A percentile compares a stretch with the other conserved stretches of the same genome.
Conservation (phyloP, 352 stramenopile genomes). For the Proteromonas lacertae region DNA sequence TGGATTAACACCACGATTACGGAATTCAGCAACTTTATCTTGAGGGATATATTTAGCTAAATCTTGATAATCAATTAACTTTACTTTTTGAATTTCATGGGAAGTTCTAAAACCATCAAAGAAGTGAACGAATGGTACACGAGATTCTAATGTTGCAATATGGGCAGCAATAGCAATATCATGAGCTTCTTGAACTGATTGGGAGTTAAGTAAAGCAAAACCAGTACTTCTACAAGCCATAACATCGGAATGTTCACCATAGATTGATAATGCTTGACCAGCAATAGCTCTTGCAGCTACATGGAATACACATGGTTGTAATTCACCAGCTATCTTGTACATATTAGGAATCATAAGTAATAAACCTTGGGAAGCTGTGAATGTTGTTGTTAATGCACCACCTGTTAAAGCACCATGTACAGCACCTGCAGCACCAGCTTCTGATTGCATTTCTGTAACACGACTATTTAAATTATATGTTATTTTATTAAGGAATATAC, state of each 20-base stretch:
- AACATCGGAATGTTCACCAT: slow-evolving; percentile 44
- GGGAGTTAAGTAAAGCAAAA: slow-evolving; percentile 44
- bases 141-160: slow-evolving; percentile 39
- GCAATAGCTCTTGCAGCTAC: slow-evolving; percentile 29
- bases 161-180: slow-evolving; percentile 55
- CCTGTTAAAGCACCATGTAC: slow-evolving; percentile 17
- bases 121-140: slow-evolving; percentile 57
- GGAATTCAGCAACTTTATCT: too few species aligned
- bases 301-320: slow-evolving; percentile 39
- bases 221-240: slow-evolving; percentile 53
- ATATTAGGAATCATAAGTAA: slow-evolving; percentile 61
- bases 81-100: slow-evolving; percentile 43
- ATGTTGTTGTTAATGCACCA: slow-evolving; percentile 50
- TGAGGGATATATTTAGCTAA: too few species aligned
- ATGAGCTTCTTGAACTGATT: slow-evolving; percentile 36
- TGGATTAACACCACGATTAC: slow-evolving; percentile 20
- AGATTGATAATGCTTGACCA: slow-evolving; percentile 17
- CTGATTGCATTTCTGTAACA: slow-evolving; percentile 21
- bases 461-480: slow-evolving; percentile 18
- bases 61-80: too few species aligned
- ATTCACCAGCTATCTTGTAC: slow-evolving; percentile 56
- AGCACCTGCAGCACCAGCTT: slow-evolving; percentile 17
- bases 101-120: slow-evolving; percentile 33
- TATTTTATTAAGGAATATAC: too few species aligned
- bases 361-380: slow-evolving; percentile 40